Base-by-base conservation (phyloP, 371 early-diverging fungal species). In the Actinomortierella wolfii region DNA sequence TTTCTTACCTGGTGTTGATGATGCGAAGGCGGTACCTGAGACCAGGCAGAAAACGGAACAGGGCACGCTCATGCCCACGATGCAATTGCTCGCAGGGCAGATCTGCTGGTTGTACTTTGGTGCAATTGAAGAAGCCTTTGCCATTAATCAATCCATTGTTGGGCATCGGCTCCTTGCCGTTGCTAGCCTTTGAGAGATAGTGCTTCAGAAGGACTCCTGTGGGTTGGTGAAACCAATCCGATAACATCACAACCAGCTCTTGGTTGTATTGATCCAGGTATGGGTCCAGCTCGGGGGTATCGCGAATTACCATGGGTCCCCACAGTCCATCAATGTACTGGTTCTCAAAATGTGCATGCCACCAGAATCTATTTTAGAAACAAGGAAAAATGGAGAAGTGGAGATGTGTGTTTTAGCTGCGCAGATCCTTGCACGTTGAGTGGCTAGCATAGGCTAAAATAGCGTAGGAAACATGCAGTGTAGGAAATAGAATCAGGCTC, bases 311-410 rank as follows among this genome's bases (percentile, higher is more conserved):
- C 25, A 76, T 26, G 18, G 67, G 66, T 18, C 76, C 76, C 1
- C 67, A 60, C 0, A 94, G 76, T 21, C 94, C 94, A 61, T 95
- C 94, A 52, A 90, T 83, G 61, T 93, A 93, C 73, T 93, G 92
- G 58, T 83, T 87, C 56, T 80, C 68, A 55, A 64, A 80, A 67
- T 93, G 92, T 26, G 83, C 82, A 58, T 94, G 94, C 91, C 74
- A 73, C 74, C 74, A 73, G 49, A 67, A 67, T 59, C 74, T 73
- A 67, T 60, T 23, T 56, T 67, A 50, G 67, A 9, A 8, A 47
- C 3, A 18, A 54, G 11, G 40, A 29, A 45, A 56, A 7, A 47
- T 4, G 14, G 21, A 39, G 40, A 51, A 15, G 52, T 48, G 25
- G 14, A 48, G 49, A 17, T 48, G 15, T 47, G 1, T 50, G 11